Evolutionary conservation across 163 green algal genomes (phyloP).

Genomic region (Botryococcus braunii): DNA sequence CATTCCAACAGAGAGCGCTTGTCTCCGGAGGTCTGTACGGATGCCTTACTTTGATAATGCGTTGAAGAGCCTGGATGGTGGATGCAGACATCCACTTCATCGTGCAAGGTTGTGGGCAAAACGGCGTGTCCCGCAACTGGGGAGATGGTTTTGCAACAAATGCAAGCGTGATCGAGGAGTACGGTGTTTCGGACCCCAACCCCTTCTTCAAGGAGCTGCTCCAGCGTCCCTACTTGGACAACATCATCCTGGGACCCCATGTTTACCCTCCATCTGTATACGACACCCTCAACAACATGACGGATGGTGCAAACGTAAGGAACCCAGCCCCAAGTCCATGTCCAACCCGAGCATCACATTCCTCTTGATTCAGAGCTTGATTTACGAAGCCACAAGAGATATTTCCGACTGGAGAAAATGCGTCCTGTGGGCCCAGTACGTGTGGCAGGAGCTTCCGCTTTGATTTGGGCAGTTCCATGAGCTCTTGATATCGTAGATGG

Average conservation of each 20-base stretch:
- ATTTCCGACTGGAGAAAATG: not conserved
- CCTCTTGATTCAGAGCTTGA: not conserved
- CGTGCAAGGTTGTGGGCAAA: constrained; percentile 4
- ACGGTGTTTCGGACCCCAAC: constrained; percentile 18
- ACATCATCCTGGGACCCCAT: constrained; percentile 7
- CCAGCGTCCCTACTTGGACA: constrained; percentile 4
- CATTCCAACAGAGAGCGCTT: too few relatives aligned
- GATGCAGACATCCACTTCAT: constrained; percentile 11
- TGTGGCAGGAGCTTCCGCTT: not conserved
- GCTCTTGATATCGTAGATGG: too few relatives aligned
- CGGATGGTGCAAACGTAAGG: too few relatives aligned
- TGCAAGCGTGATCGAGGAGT: not conserved
- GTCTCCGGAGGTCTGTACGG: too few relatives aligned
- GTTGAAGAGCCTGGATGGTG: not conserved
- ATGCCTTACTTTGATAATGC: too few relatives aligned
- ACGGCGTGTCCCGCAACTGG: constrained; percentile 6
- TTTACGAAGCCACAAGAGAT: not conserved
- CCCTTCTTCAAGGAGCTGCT: constrained; percentile 12
- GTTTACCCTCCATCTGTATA: constrained; percentile 17
- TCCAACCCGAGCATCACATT: not conserved
- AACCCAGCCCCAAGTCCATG: too few relatives aligned
- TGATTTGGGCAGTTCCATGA: too few relatives aligned
- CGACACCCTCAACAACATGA: too few relatives aligned
- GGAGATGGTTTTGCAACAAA: constrained; percentile 24
- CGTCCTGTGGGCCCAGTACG: not conserved